A percentile compares a stretch with the other conserved stretches of the same genome.
phyloP scores from a whole-genome alignment of 1,139 yeast genomes.

The Suhomyces coccinellae region DNA sequence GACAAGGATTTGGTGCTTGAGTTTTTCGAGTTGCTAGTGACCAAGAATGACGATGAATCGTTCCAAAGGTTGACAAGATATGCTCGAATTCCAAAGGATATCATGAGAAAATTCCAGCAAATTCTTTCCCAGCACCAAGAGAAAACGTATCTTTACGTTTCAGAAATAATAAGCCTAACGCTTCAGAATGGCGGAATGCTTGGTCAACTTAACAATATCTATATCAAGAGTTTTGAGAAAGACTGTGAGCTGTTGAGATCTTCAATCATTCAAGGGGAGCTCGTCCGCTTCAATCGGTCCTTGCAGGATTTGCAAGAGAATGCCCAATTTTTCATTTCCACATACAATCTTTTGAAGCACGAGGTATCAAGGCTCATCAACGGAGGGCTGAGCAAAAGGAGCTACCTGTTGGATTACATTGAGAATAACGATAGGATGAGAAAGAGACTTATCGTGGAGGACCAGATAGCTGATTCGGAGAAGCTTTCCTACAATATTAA shows the following conservation, averaged over 20 bases:
- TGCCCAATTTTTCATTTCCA: slow-evolving; percentile 47
- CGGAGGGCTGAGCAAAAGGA: slow-evolving; percentile 19
- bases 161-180: slow-evolving; percentile 37
- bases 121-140: slow-evolving; percentile 24
- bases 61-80: slow-evolving; percentile 28
- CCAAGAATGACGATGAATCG: slow-evolving; percentile 44
- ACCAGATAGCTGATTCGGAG: slow-evolving; percentile 47
- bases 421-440: slow-evolving; percentile 71
- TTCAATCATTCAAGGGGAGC: slow-evolving; percentile 50
- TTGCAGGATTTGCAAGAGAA: slow-evolving; percentile 67
- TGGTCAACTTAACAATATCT: slow-evolving; percentile 37
- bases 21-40: slow-evolving; percentile 33
- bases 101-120: slow-evolving; percentile 26
- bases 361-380: slow-evolving; percentile 44
- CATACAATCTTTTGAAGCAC: slow-evolving; percentile 46
- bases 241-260: slow-evolving; percentile 49
- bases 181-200: slow-evolving; percentile 42
- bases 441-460: slow-evolving; percentile 54
- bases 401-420: slow-evolving; percentile 58
- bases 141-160: slow-evolving; percentile 26
- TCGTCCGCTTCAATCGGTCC: slow-evolving; percentile 48
- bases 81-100: slow-evolving; percentile 32
- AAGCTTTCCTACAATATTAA: slow-evolving; percentile 40
- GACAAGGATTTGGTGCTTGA: slow-evolving; percentile 23
- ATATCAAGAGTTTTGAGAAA: slow-evolving; percentile 39